Evolutionary conservation across 352 stramenopile genomes (phyloP).

Genomic region (Globisporangium middletonii): DNA sequence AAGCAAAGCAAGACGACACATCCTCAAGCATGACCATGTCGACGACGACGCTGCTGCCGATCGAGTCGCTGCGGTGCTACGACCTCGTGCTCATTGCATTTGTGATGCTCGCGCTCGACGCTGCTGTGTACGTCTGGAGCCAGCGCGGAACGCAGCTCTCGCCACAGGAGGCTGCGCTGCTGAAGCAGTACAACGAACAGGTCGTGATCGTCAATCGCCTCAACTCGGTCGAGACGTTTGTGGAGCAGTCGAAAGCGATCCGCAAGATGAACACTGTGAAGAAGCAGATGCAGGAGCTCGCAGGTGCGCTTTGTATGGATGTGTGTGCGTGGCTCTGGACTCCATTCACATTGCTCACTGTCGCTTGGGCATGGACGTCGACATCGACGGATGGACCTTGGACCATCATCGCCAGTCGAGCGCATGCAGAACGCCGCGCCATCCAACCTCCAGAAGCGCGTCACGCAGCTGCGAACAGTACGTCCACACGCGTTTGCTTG

Average conservation of each 20-base stretch:
- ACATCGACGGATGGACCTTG: background rate
- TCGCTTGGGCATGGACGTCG: background rate
- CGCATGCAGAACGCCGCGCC: slow-evolving; percentile 58
- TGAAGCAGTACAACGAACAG: slow-evolving; percentile 72
- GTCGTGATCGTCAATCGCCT: slow-evolving; percentile 74
- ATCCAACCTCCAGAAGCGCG: slow-evolving; percentile 67
- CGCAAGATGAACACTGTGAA: slow-evolving; percentile 83
- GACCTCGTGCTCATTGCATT: slow-evolving; percentile 67
- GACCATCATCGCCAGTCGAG: slow-evolving; percentile 29
- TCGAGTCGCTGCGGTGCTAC: slow-evolving; percentile 54
- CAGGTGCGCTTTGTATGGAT: slow-evolving; percentile 29
- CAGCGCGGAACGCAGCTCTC: slow-evolving; percentile 44
- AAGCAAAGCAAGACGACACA: background rate
- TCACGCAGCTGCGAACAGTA: slow-evolving; percentile 68
- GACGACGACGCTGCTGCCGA: slow-evolving; percentile 26
- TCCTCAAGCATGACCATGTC: background rate
- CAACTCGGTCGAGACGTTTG: slow-evolving; percentile 86
- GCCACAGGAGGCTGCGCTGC: slow-evolving; percentile 42
- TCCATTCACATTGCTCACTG: background rate
- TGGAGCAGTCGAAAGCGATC: slow-evolving; percentile 82
- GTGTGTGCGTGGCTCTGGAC: background rate
- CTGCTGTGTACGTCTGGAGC: slow-evolving; percentile 50
- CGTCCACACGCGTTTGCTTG: slow-evolving; percentile 2
- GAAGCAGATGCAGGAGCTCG: slow-evolving; percentile 80
- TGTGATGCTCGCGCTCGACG: slow-evolving; percentile 46